Evolutionary conservation across 73 alveolate species (phyloP), one percentile per base, ranked within the genome.

Genomic region (Tetrahymena malaccensis): DNA sequence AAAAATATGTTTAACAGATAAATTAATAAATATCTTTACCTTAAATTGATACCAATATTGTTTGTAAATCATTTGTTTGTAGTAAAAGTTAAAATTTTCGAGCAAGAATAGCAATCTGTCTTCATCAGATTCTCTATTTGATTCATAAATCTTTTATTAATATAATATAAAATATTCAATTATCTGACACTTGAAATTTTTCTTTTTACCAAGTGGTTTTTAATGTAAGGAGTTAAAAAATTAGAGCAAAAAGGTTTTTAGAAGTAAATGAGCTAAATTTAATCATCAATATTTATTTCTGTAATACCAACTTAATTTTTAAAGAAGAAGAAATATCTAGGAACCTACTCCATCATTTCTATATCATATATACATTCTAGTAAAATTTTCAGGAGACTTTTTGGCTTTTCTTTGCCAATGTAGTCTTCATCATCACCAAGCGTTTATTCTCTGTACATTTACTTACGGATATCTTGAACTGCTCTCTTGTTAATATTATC

Each of bases 71-170:
- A 95, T 89, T 89, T 95, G 21, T 43, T 43, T 57, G 35, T 27
- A 55, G 55, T 95, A 95, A 15, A 95, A 95, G 0, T 58, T 83
- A 89, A 56, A 33, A 84, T 35, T 43, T 11, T 85, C 95, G 22
- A 95, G 55, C 11, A 95, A 44, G 40, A 94, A 70, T 10, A 85
- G 34, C 93, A 95, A 37, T 95, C 97, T 95, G 84, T 95, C 97
- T 89, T 95, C 97, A 93, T 95, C 97, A 37, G 97, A 85, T 85
- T 95, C 97, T 89, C 97, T 95, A 25, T 95, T 95, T 22, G 94
- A 70, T 93, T 89, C 95, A 85, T 50, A 95, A 13, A 95, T 95
- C 89, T 70, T 70, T 70, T 70, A 27, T 56, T 1, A 12, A 56
- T 27, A 27, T 25, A n/a, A 35, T 35, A 35, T 4, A 3, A 70